Evolutionary conservation across 2,329 filamentous ascomycete genomes (phyloP).

Genomic region (Xylariaceae sp.): DNA sequence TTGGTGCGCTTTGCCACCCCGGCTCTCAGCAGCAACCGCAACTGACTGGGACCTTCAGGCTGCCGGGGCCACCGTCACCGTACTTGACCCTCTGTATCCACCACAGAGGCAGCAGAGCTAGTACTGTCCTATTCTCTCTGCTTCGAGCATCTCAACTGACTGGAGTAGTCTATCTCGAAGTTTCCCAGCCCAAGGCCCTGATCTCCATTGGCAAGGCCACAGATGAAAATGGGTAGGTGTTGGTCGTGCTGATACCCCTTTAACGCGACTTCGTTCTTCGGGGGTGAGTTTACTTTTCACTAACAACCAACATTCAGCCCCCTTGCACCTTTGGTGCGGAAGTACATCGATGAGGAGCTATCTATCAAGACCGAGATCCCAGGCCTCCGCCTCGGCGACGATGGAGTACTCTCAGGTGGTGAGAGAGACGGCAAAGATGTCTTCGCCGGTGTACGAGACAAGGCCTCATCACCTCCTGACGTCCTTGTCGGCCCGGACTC

Average conservation of each 20-base stretch:
- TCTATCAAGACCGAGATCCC: constrained; percentile 68
- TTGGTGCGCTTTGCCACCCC: constrained; percentile 29
- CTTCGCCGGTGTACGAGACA: constrained; percentile 46
- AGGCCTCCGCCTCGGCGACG: constrained; percentile 60
- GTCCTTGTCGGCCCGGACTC: constrained; percentile 83
- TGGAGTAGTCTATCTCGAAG: constrained; percentile 61
- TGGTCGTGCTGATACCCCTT: constrained; percentile 2
- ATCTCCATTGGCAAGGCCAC: constrained; percentile 68
- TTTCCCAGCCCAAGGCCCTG: constrained; percentile 65
- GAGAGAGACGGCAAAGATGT: constrained; percentile 57
- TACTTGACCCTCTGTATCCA: constrained; percentile 77
- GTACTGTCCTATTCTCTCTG: background rate
- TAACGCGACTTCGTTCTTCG: no score
- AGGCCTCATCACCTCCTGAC: constrained; percentile 50
- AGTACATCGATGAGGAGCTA: constrained; percentile 67
- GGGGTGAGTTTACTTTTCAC: no score
- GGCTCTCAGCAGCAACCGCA: constrained; percentile 33
- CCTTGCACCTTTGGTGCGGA: constrained; percentile 39
- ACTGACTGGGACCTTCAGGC: constrained; percentile 11
- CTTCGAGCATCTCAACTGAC: constrained; percentile 1
- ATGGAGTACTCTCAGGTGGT: constrained; percentile 67
- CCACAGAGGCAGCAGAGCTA: constrained; percentile 63
- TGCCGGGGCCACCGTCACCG: constrained; percentile 55
- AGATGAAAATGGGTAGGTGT: constrained; percentile 51
- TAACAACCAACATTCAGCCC: constrained; percentile 29